Percentiles rank a stretch among this genome's conserved stretches.
Conservation (phyloP, 2,329 filamentous ascomycete species). For the Emmonsiellopsis sp. region DNA sequence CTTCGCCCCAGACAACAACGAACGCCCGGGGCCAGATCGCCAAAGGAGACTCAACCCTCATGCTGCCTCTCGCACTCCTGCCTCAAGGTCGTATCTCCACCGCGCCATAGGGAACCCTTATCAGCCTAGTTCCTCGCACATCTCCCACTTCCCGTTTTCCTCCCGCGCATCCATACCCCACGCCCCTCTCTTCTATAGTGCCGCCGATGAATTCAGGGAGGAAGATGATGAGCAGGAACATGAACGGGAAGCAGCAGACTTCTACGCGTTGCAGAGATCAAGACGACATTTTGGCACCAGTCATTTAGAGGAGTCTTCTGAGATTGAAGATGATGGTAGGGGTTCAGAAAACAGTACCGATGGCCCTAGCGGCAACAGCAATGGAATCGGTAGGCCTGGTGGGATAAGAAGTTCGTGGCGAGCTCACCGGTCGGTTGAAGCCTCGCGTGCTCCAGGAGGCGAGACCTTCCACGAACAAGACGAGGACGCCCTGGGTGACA, state of each 20-base stretch:
- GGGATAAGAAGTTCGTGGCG: slow-evolving; percentile 52
- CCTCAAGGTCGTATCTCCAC: slow-evolving; percentile 42
- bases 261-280: slow-evolving; percentile 84
- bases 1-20: slow-evolving; percentile 51
- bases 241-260: slow-evolving; percentile 84
- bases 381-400: slow-evolving; percentile 34
- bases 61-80: slow-evolving; percentile 38
- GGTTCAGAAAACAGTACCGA: slow-evolving; percentile 31
- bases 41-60: slow-evolving; percentile 36
- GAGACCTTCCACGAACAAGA: slow-evolving; percentile 25
- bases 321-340: slow-evolving; percentile 63
- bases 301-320: slow-evolving; percentile 74
- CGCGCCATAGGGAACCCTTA: slow-evolving; percentile 66
- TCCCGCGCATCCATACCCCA: slow-evolving; percentile 68
- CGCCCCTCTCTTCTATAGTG: slow-evolving; percentile 89
- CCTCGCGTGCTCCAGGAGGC: slow-evolving; percentile 25
- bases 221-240: slow-evolving; percentile 89
- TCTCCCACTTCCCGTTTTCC: slow-evolving; percentile 68
- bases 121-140: slow-evolving; percentile 60
- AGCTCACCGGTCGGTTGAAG: slow-evolving; percentile 31
- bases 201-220: slow-evolving; percentile 81
- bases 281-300: slow-evolving; percentile 79
- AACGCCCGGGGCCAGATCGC: slow-evolving; percentile 41
- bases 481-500: slow-evolving; percentile 24
- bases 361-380: slow-evolving; percentile 41